A percentile compares a stretch with the other conserved stretches of the same genome.
Evolutionary conservation across 345 rosid species (phyloP).

Genomic region (Alliaria petiolata): DNA sequence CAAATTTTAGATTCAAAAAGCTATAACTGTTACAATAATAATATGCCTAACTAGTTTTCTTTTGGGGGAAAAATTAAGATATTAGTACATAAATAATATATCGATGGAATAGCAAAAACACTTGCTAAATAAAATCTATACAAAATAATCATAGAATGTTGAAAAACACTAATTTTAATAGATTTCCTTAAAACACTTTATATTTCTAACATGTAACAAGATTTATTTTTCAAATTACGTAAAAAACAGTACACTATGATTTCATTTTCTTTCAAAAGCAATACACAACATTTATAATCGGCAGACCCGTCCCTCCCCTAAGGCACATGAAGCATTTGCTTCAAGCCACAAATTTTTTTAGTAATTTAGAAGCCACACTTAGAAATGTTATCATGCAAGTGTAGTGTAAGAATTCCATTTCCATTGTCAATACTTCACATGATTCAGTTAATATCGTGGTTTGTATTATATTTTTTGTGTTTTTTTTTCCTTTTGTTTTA

Average conservation of each 20-base stretch:
- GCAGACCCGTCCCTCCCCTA: too few species aligned
- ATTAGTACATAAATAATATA: not conserved
- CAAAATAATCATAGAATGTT: not conserved
- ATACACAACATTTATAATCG: too few species aligned
- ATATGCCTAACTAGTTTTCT: not conserved
- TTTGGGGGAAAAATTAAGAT: not conserved
- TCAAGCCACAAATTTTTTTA: too few species aligned
- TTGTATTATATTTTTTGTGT: too few species aligned
- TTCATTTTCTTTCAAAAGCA: not conserved
- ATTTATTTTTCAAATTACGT: not conserved
- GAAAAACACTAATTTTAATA: not conserved
- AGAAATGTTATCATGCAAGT: too few species aligned
- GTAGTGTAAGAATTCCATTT: too few species aligned
- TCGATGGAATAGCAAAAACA: not conserved
- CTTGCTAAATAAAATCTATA: not conserved
- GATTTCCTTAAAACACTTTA: not conserved
- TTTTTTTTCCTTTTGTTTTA: too few species aligned
- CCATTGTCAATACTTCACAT: too few species aligned
- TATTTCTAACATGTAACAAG: too few species aligned
- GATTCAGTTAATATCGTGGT: too few species aligned
- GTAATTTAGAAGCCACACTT: too few species aligned
- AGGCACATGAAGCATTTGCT: too few species aligned
- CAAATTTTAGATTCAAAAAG: not conserved
- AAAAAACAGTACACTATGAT: not conserved
- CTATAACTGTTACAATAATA: not conserved